Conservation (phyloP, 306 rosid species). For the Inga oerstediana region DNA sequence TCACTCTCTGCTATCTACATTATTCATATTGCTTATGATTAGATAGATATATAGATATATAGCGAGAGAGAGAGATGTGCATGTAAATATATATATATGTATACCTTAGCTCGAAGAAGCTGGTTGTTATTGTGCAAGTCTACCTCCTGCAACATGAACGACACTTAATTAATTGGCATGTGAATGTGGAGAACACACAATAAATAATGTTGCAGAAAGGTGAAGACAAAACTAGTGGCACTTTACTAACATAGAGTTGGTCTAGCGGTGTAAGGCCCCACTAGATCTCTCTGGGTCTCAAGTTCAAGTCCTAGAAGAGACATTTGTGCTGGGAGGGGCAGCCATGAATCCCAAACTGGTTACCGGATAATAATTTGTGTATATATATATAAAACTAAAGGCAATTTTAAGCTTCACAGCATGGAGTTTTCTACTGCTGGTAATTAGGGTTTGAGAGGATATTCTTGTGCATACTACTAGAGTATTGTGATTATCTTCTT, state of each 20-base stretch:
- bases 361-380: no score
- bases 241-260: no score
- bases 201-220: neutral
- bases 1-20: constrained; percentile 73
- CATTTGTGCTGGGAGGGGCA: no score
- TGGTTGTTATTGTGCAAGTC: constrained; percentile 82
- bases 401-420: neutral
- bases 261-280: no score
- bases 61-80: neutral
- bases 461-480: neutral
- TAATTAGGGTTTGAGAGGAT: neutral
- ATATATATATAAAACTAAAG: no score
- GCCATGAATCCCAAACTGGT: no score
- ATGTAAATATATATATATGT: neutral
- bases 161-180: constrained; percentile 1
- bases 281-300: no score
- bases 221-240: neutral
- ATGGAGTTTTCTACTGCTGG: neutral
- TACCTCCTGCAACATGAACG: constrained; percentile 58
- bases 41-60: no score
- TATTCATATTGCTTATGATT: neutral
- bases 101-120: constrained; percentile 82
- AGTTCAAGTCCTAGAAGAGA: no score
- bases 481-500: neutral
- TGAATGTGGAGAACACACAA: neutral